A percentile compares a stretch with the other conserved stretches of the same genome.
Evolutionary conservation across 1,284 basidiomycete genomes (phyloP).

Genomic region (Ceratobasidium sp.): DNA sequence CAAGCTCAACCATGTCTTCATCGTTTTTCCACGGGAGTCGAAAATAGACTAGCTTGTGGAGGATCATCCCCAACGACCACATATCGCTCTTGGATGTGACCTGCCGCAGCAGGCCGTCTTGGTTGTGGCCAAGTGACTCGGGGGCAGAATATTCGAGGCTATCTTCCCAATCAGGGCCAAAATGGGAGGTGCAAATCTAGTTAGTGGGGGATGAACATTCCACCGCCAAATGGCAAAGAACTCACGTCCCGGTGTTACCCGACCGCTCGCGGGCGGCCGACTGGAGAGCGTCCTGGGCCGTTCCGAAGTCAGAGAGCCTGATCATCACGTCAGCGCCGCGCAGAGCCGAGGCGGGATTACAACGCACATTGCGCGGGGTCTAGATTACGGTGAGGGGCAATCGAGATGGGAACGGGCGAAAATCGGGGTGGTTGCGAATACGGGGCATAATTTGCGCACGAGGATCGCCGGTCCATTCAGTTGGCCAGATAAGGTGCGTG

Average conservation of each 20-base stretch:
- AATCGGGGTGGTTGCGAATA: conserved; percentile 10
- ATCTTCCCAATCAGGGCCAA: conserved; percentile 5
- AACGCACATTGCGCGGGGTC: conserved; percentile 54
- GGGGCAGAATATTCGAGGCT: conserved; percentile 86
- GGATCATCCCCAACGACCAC: conserved; percentile 86
- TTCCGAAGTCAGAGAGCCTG: conserved; percentile 94
- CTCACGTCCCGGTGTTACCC: conserved; percentile 93
- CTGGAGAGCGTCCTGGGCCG: conserved; percentile 87
- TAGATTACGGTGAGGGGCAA: conserved; percentile 45
- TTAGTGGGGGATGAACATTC: conserved; percentile 24
- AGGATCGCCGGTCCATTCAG: conserved; percentile 10
- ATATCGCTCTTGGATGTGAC: conserved; percentile 90
- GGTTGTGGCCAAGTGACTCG: conserved; percentile 70
- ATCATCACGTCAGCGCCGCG: conserved; percentile 59
- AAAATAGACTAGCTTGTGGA: conserved; percentile 92
- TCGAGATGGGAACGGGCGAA: conserved; percentile 29
- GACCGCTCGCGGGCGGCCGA: conserved; percentile 72
- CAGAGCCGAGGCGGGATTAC: not conserved
- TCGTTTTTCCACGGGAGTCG: conserved; percentile 76
- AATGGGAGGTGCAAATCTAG: not conserved
- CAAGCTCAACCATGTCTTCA: conserved; percentile 71
- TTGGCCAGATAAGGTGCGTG: conserved; percentile 7
- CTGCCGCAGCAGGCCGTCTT: conserved; percentile 70
- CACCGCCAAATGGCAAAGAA: conserved; percentile 53
- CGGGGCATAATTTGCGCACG: conserved; percentile 15